phyloP scores from a whole-genome alignment of 805 yeast species.

The Yamadazyma endophytica region DNA sequence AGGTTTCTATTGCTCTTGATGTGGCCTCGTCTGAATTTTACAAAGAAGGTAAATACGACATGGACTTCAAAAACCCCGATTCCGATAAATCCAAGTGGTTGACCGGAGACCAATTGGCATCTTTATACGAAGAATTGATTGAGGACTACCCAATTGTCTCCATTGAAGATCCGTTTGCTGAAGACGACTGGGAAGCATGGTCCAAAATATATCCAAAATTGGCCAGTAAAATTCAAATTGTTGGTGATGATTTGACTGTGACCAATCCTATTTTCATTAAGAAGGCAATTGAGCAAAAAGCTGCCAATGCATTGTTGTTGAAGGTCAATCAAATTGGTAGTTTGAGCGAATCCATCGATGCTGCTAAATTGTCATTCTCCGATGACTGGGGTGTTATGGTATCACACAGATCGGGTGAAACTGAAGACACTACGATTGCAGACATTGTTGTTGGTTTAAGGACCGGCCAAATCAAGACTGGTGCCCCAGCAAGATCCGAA shows the following conservation, averaged over 20 bases:
- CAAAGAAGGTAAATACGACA: constrained; percentile 17
- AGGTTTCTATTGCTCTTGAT: constrained; percentile 18
- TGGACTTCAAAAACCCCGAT: constrained; percentile 18
- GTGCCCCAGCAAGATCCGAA: constrained; percentile 21
- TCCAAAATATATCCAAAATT: constrained; percentile 11
- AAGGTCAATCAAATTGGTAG: constrained; percentile 22
- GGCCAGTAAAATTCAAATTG: constrained; percentile 12
- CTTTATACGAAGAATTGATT: constrained; percentile 13
- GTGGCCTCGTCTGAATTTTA: constrained; percentile 19
- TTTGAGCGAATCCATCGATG: constrained; percentile 16
- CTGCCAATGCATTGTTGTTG: constrained; percentile 17
- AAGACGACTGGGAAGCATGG: constrained; percentile 22
- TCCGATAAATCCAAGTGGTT: constrained; percentile 14
- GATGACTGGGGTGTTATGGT: constrained; percentile 19
- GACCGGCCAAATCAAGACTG: constrained; percentile 19
- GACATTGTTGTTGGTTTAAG: constrained; percentile 19
- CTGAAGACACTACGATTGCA: constrained; percentile 20
- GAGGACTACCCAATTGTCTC: constrained; percentile 18
- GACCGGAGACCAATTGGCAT: constrained; percentile 16
- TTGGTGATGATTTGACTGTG: constrained; percentile 21
- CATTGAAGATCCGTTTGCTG: constrained; percentile 20
- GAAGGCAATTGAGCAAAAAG: constrained; percentile 17
- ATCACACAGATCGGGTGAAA: constrained; percentile 21
- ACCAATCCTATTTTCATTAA: constrained; percentile 17
- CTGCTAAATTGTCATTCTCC: constrained; percentile 13